Percentiles rank a stretch among this genome's conserved stretches.
phyloP scores from a whole-genome alignment of 2,329 filamentous ascomycete species.

The Eutypella sp. region DNA sequence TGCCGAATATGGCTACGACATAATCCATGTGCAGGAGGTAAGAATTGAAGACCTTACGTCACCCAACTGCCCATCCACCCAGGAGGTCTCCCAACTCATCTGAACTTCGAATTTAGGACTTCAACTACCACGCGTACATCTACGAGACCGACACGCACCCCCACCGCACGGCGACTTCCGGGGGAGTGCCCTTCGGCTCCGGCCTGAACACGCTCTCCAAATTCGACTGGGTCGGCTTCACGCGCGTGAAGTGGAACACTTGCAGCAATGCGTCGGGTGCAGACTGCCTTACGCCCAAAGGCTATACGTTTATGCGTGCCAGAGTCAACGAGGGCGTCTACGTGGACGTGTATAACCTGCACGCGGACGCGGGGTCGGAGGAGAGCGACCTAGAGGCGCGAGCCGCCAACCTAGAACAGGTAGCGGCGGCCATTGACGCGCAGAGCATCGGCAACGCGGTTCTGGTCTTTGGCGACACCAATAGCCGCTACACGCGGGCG shows the following conservation, averaged over 20 bases:
- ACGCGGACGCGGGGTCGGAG: slow-evolving; percentile 58
- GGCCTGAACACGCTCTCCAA: slow-evolving; percentile 61
- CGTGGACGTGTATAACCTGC: slow-evolving; percentile 62
- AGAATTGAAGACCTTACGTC: not conserved
- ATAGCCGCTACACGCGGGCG: slow-evolving; percentile 57
- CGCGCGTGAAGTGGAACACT: slow-evolving; percentile 52
- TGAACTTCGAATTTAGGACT: slow-evolving; percentile 38
- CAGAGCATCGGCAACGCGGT: slow-evolving; percentile 57
- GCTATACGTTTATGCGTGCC: slow-evolving; percentile 62
- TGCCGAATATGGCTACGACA: slow-evolving; percentile 50
- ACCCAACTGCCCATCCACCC: slow-evolving; percentile 5
- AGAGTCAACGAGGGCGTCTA: slow-evolving; percentile 48
- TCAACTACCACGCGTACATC: slow-evolving; percentile 62
- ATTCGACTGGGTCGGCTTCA: slow-evolving; percentile 50
- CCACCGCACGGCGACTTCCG: slow-evolving; percentile 58
- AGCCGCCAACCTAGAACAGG: slow-evolving; percentile 54
- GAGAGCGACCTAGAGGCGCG: slow-evolving; percentile 49
- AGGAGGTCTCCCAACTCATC: slow-evolving; percentile 3
- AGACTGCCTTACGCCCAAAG: slow-evolving; percentile 66
- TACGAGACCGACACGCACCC: slow-evolving; percentile 57
- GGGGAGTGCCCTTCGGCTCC: slow-evolving; percentile 58
- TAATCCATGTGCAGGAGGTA: slow-evolving; percentile 62
- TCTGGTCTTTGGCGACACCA: slow-evolving; percentile 60
- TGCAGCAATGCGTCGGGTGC: slow-evolving; percentile 51
- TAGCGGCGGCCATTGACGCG: slow-evolving; percentile 50